A percentile compares a stretch with the other conserved stretches of the same genome.
These are phyloP conservation scores for Colletotrichum noveboracense DNA, from an alignment of 2,329 filamentous ascomycete species.

Conservation along the genomic window DNA sequence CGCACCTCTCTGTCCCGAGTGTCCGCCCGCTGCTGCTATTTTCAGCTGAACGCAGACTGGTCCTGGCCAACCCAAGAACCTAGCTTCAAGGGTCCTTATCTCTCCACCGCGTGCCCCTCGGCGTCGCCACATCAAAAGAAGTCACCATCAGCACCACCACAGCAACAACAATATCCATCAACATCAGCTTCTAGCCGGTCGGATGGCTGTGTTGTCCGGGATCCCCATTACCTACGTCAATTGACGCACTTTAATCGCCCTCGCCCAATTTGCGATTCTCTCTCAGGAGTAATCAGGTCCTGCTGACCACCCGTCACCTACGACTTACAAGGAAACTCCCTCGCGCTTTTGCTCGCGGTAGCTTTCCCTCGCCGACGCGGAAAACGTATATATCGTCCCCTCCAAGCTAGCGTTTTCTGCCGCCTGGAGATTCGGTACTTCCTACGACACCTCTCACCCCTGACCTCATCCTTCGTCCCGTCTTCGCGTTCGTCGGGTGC, in stretches of 20 bases:
- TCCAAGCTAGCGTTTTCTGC: neutral
- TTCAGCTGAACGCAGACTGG: constrained; percentile 11
- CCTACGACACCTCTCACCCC: neutral
- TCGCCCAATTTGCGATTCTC: neutral
- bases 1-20: neutral
- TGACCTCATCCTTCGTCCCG: constrained; percentile 7
- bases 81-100: constrained; percentile 20
- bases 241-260: constrained; percentile 17
- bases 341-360: constrained; percentile 1
- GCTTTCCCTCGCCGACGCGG: neutral
- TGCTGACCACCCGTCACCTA: constrained; percentile 6
- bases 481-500: constrained; percentile 7
- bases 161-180: neutral
- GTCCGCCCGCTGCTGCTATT: constrained; percentile 11
- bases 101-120: constrained; percentile 12
- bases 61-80: neutral
- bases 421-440: neutral
- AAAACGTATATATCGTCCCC: constrained; percentile 11
- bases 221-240: constrained; percentile 21
- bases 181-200: constrained; percentile 11
- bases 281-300: neutral
- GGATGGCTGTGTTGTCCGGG: constrained; percentile 24
- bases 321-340: constrained; percentile 15
- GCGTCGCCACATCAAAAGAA: constrained; percentile 11
- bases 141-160: neutral